Base-by-base conservation (phyloP, 257 asterid species). In the Craterostigma plantagineum region DNA sequence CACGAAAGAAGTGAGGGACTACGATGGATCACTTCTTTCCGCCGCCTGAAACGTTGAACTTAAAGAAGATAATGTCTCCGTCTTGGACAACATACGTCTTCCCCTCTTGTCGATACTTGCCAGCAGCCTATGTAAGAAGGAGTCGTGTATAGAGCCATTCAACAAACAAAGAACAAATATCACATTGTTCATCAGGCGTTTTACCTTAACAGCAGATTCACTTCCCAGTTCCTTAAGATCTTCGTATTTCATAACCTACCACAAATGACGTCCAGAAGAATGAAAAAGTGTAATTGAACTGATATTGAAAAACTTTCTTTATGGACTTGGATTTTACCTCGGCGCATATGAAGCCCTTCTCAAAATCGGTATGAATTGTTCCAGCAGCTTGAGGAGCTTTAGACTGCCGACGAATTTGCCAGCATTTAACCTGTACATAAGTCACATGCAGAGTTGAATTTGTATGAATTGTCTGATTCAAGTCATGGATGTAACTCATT, bases 351-450 rank as follows among this genome's bases (percentile, higher is more conserved):
- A 87, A 87, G 18, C 98, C 98, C 57, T 55, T 76, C 57, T 87
- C 98, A 64, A 87, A 87, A 70, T 87, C 98, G 48, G 93, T 48
- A 62, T 87, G 98, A 70, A 87, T 87, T 35, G 98, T 33, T 66
- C 98, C 98, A 40, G 98, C 98, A 37, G 98, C 95, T 71, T 87
- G 95, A 53, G 98, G 95, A 62, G 95, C 93, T 67, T 87, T 87
- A 45, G 76, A 62, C 44, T 53, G 83, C 46, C 95, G 74, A 48
- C 93, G 72, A 56, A 87, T 79, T 76, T 87, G 98, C 98, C 98
- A 87, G 70, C 98, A 87, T 62, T 87, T 87, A 0, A 87, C 98
- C 98, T 87, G 71, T 56, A 63, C 11, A 35, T 1, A 16, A 16
- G 3, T 14, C 45, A 41, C 45, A 41, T 36, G 14, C 8, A 8